Conservation (phyloP, 2,329 filamentous ascomycete species). For the Talaromyces sp. region DNA sequence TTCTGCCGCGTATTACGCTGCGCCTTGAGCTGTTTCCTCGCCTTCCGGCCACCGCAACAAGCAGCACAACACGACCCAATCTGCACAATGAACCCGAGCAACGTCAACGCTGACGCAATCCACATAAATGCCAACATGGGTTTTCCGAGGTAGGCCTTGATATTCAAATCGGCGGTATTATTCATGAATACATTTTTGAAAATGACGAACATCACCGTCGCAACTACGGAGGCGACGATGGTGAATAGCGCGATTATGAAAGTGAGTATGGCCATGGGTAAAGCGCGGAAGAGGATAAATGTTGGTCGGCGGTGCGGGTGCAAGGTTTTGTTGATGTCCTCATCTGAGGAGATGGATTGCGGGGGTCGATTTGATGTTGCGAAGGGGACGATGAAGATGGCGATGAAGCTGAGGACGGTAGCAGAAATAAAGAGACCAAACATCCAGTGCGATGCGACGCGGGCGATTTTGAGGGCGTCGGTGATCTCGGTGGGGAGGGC, state of each 20-base stretch:
- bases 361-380: constrained; percentile 45
- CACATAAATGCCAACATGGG: constrained; percentile 89
- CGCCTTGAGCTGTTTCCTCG: constrained; percentile 32
- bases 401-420: constrained; percentile 65
- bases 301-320: constrained; percentile 37
- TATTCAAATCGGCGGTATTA: constrained; percentile 69
- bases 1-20: background rate
- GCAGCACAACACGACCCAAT: constrained; percentile 71
- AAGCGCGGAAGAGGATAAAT: constrained; percentile 49
- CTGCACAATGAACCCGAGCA: constrained; percentile 71
- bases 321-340: constrained; percentile 24
- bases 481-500: constrained; percentile 72
- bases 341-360: constrained; percentile 31
- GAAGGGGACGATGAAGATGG: constrained; percentile 62
- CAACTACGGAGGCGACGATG: constrained; percentile 68
- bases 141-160: constrained; percentile 64
- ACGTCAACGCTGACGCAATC: constrained; percentile 65
- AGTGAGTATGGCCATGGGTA: constrained; percentile 66
- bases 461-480: constrained; percentile 70
- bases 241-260: constrained; percentile 66
- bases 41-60: constrained; percentile 41
- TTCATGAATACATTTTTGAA: constrained; percentile 73
- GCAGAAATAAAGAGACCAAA: constrained; percentile 80
- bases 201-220: constrained; percentile 78
- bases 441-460: constrained; percentile 76